Evolutionary conservation across 2,329 filamentous ascomycete species (phyloP), one percentile per base, ranked within the genome.

Genomic region (Chaetoscypha palmicola): DNA sequence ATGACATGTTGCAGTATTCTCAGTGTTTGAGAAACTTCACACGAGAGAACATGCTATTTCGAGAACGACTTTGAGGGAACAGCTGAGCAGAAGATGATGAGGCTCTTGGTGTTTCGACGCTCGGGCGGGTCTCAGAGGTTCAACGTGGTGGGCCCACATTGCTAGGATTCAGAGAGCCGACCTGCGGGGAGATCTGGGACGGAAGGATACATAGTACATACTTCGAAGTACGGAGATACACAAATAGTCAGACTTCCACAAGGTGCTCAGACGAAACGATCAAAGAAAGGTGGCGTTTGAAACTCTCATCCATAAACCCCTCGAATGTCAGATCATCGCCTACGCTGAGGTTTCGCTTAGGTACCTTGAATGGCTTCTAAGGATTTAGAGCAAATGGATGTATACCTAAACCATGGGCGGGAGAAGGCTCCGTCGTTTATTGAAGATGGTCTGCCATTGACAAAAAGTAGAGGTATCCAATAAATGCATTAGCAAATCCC

Each of bases 41-140:
- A 12, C 24, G 24, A n/a, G n/a, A n/a, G n/a, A n/a, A n/a, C n/a
- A n/a, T n/a, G n/a, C n/a, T n/a, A n/a, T n/a, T n/a, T n/a, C n/a
- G n/a, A n/a, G n/a, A n/a, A n/a, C n/a, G n/a, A n/a, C n/a, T n/a
- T 35, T 17, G 32, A 23, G 12, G 17, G 11, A 24, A 17, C n/a
- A 26, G 5, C 12, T 45, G 26, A 33, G 11, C 30, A 45, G 30
- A 20, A 38, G 22, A 36, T 19, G 10, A 40, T 55, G 48, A 55
- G 34, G 48, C 46, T 50, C 37, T 48, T 50, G 45, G 43, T 49
- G 52, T 53, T 55, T 53, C 50, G 49, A 52, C 51, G 47, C 41
- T 51, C 32, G 45, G 52, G 48, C 47, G 26, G 16, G 46, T 50
- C 49, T 52, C 52, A 49, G 38, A 34, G 22, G 34, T 41, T 23